A percentile compares a stretch with the other conserved stretches of the same genome.
phyloP scores from a whole-genome alignment of 805 yeast species.

The Candida fluviatilis region DNA sequence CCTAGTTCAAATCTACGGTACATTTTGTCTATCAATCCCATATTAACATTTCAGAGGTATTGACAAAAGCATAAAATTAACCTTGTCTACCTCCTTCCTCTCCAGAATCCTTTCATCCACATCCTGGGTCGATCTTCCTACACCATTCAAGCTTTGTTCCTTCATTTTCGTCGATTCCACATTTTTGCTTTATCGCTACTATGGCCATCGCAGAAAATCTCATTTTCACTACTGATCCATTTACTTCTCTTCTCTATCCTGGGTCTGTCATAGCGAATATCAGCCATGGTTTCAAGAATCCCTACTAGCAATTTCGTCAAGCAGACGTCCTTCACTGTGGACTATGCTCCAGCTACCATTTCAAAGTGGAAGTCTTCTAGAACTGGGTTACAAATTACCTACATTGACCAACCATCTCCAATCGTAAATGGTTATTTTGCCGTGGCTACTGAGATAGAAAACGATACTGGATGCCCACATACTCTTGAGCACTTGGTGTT shows the following conservation, averaged over 20 bases:
- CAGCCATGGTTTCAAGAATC: constrained; percentile 2
- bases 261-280: background rate
- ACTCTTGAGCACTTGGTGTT: constrained; percentile 91
- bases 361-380: constrained; percentile 74
- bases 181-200: no score
- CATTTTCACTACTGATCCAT: background rate
- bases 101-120: no score
- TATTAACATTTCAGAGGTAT: no score
- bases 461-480: constrained; percentile 92
- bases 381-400: constrained; percentile 79
- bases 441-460: constrained; percentile 85
- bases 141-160: no score
- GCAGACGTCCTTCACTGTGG: constrained; percentile 51
- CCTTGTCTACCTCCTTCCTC: no score
- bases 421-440: constrained; percentile 92
- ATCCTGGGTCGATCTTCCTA: no score
- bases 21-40: no score
- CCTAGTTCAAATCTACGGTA: no score
- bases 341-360: constrained; percentile 68
- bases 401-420: constrained; percentile 78
- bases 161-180: no score
- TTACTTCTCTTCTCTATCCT: background rate
- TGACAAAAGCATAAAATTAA: no score
- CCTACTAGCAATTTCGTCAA: constrained; percentile 17
- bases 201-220: no score